Base-by-base conservation (phyloP, 1,284 basidiomycete species). In the Ganoderma multipileum region DNA sequence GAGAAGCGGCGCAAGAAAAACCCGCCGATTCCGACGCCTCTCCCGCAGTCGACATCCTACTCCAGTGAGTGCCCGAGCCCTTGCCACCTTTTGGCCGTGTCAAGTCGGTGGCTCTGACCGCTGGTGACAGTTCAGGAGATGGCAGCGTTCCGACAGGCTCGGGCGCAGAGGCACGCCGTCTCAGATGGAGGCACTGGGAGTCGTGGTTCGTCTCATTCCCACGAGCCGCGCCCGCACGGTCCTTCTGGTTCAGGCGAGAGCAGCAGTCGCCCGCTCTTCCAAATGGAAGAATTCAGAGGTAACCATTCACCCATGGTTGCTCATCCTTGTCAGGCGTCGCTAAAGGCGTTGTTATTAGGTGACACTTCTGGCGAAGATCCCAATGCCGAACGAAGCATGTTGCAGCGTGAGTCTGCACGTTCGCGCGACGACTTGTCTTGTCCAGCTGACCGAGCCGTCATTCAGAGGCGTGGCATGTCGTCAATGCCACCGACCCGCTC, bases 391-490 rank as follows among this genome's bases (percentile, higher is more conserved):
- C 74, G 78, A 63, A 74, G 70, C 58, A 78, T 75, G 75, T 65
- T 79, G n/a, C 71, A 80, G 68, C 79, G 79, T 80, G 63, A 72
- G 76, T 71, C 41, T 33, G 42, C 16, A n/a, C 36, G 36, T 20
- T 41, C 38, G 60, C 33, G 42, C 41, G 28, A 47, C 41, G 28
- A 36, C 38, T 61, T 14, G 23, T 33, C 41, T 59, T 14, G 68
- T 70, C 50, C 58, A 42, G 33, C 23, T 18, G 36, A 70, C 67
- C 8, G 26, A 16, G 18, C 63, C 64, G 47, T 61, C 33, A 58
- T 78, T 0, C 68, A 93, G 92, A 93, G 68, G 90, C 91, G 14
- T 93, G 90, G 90, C 86, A 91, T 74, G 81, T 88, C 54, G 84
- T 88, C 42, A 84, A 83, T 52, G 86, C 84, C 41, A 84, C 83